Evolutionary conservation across 768 basidiomycete species (phyloP).

Genomic region (Roridomyces roridus): DNA sequence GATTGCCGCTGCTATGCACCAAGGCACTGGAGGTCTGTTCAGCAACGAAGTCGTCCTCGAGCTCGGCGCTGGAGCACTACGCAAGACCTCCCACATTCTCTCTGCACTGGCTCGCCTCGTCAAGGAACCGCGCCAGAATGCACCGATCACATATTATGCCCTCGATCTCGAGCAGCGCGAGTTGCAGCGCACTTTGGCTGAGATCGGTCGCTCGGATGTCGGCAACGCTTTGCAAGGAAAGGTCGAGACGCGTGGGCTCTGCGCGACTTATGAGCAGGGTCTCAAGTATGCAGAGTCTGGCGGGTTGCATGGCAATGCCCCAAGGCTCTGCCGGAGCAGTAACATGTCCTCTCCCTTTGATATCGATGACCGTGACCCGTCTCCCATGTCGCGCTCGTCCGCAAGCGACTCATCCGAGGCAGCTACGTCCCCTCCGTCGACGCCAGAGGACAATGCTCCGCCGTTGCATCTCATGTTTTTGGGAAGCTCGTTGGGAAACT

Average conservation of each 20-base stretch:
- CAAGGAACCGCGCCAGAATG: slow-evolving; percentile 31
- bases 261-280: slow-evolving; percentile 92
- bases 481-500: slow-evolving; percentile 93
- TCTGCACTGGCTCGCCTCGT: slow-evolving; percentile 68
- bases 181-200: slow-evolving; percentile 76
- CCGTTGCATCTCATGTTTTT: slow-evolving; percentile 89
- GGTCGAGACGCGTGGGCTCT: slow-evolving; percentile 82
- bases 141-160: slow-evolving; percentile 85
- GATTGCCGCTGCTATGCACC: slow-evolving; percentile 78
- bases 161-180: slow-evolving; percentile 92
- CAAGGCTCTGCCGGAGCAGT: no score
- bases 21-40: slow-evolving; percentile 36
- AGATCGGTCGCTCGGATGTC: slow-evolving; percentile 67
- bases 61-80: slow-evolving; percentile 89
- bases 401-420: slow-evolving; percentile 27
- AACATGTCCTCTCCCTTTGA: no score
- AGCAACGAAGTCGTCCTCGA: slow-evolving; percentile 76
- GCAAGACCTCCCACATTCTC: slow-evolving; percentile 89
- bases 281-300: slow-evolving; percentile 78
- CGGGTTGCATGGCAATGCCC: slow-evolving; percentile 54
- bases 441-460: slow-evolving; percentile 48
- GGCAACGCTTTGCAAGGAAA: slow-evolving; percentile 71
- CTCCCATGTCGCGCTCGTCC: slow-evolving; percentile 45
- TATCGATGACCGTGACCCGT: slow-evolving; percentile 34
- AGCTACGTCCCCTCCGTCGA: slow-evolving; percentile 46